Percentiles rank a stretch among this genome's conserved stretches.
Evolutionary conservation across 2,329 filamentous ascomycete species (phyloP).

Genomic region (Blumeriella jaapii): DNA sequence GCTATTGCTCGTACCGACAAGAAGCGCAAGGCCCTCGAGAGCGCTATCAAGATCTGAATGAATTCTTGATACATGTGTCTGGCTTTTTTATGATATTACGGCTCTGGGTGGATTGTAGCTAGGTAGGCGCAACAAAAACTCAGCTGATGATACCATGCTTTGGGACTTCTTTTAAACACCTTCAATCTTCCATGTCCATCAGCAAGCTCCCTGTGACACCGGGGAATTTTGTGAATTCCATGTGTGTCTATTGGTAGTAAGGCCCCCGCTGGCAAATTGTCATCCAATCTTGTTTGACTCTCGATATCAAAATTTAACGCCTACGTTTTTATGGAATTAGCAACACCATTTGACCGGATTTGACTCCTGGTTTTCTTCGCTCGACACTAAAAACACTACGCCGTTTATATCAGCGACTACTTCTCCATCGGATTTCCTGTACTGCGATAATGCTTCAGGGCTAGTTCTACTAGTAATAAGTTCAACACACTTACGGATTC

Average conservation of each 20-base stretch:
- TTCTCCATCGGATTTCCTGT: neutral
- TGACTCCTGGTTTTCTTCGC: neutral
- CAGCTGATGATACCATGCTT: slow-evolving; percentile 27
- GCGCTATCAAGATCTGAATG: slow-evolving; percentile 91
- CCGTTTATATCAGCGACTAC: neutral
- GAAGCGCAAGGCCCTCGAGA: slow-evolving; percentile 77
- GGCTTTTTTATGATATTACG: slow-evolving; percentile 28
- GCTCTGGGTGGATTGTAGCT: slow-evolving; percentile 25
- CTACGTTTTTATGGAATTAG: too few species aligned
- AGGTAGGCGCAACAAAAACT: slow-evolving; percentile 26
- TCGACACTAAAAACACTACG: neutral
- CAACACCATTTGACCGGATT: neutral
- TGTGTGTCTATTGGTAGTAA: too few species aligned
- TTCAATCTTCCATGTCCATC: neutral
- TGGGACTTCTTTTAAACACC: slow-evolving; percentile 5
- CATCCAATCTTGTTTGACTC: neutral
- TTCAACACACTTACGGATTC: too few species aligned
- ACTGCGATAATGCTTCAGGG: too few species aligned
- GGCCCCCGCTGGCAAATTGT: neutral
- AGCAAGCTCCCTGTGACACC: too few species aligned
- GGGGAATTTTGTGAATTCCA: too few species aligned
- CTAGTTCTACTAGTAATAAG: too few species aligned
- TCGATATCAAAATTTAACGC: neutral
- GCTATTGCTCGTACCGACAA: slow-evolving; percentile 58
- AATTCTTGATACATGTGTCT: slow-evolving; percentile 17